Conservation (phyloP, 306 rosid genomes). For the Rosa rugosa region DNA sequence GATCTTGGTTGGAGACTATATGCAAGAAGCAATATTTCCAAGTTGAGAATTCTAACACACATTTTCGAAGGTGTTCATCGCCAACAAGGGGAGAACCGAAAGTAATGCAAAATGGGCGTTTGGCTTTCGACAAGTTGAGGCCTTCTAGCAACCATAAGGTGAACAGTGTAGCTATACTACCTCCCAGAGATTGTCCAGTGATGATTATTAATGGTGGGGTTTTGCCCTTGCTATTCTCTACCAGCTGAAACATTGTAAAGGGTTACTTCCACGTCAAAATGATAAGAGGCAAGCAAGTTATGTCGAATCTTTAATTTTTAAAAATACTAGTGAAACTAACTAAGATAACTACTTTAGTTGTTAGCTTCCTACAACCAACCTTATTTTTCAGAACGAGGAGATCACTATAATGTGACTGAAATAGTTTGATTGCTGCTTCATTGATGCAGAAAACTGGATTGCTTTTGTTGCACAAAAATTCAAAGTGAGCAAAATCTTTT, state of each 20-base stretch:
- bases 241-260: slow-evolving; percentile 26
- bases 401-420: not conserved
- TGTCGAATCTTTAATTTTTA: no score
- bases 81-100: slow-evolving; percentile 72
- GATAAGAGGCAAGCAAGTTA: not conserved
- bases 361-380: slow-evolving; percentile 23
- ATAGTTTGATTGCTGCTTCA: slow-evolving; percentile 29
- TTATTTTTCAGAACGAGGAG: slow-evolving; percentile 32
- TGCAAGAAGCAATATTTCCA: slow-evolving; percentile 76
- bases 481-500: slow-evolving; percentile 26
- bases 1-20: slow-evolving; percentile 46
- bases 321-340: not conserved
- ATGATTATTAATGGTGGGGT: slow-evolving; percentile 42
- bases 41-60: slow-evolving; percentile 36
- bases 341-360: not conserved
- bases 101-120: slow-evolving; percentile 68
- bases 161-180: slow-evolving; percentile 71
- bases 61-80: slow-evolving; percentile 35
- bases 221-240: not conserved
- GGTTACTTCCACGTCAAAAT: not conserved
- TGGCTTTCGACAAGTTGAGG: slow-evolving; percentile 26
- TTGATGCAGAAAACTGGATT: slow-evolving; percentile 35
- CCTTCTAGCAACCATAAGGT: slow-evolving; percentile 48
- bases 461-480: slow-evolving; percentile 38
- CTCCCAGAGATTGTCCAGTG: slow-evolving; percentile 63